These are phyloP conservation scores for Monosporozyma solicola DNA, from an alignment of 805 yeast species.

Conservation along the genomic window DNA sequence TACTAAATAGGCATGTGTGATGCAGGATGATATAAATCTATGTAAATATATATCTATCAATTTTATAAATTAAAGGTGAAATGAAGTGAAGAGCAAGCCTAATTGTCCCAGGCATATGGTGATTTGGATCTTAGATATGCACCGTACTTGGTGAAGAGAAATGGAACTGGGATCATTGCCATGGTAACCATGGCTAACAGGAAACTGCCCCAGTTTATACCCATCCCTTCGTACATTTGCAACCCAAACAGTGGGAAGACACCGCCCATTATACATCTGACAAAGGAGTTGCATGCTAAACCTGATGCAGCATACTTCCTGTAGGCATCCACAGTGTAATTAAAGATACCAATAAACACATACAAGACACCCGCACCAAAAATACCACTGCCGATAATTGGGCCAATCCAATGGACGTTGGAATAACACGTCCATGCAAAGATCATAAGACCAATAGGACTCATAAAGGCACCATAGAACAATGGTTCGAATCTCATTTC, in stretches of 20 bases:
- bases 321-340: conserved; percentile 59
- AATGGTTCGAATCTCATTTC: conserved; percentile 53
- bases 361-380: conserved; percentile 63
- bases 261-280: conserved; percentile 47
- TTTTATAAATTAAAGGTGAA: neutral
- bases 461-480: conserved; percentile 53
- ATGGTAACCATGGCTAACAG: conserved; percentile 43
- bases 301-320: conserved; percentile 45
- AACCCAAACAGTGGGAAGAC: conserved; percentile 49
- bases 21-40: neutral
- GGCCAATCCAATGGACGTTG: conserved; percentile 63
- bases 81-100: neutral
- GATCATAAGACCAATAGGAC: conserved; percentile 64
- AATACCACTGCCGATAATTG: conserved; percentile 62
- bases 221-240: conserved; percentile 47
- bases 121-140: conserved; percentile 36
- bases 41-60: neutral
- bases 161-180: conserved; percentile 47
- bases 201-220: conserved; percentile 51
- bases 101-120: conserved; percentile 37
- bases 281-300: conserved; percentile 42
- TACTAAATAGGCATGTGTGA: neutral
- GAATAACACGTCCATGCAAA: conserved; percentile 62
- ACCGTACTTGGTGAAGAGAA: conserved; percentile 43
- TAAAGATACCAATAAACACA: conserved; percentile 56